Evolutionary conservation across 2,329 filamentous ascomycete species (phyloP).

Genomic region (Pseudocercospora macadamiae): DNA sequence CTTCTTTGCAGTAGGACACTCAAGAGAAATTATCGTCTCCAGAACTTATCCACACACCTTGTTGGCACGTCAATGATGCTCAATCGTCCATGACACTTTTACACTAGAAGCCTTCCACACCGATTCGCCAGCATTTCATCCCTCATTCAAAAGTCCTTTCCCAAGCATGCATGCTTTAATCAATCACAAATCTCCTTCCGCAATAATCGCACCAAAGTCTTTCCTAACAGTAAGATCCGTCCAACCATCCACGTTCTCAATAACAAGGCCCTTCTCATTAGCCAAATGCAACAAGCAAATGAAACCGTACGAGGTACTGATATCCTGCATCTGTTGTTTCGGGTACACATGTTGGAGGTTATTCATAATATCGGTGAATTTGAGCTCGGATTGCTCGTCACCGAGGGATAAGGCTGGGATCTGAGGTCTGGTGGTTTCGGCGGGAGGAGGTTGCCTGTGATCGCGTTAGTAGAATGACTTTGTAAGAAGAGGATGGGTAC

Average conservation of each 20-base stretch:
- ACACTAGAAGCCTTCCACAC: no score
- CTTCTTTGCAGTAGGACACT: no score
- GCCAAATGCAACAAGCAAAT: conserved; percentile 89
- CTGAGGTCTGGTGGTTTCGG: conserved; percentile 17
- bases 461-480: conserved; percentile 1
- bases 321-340: conserved; percentile 83
- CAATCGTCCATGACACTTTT: no score
- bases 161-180: no score
- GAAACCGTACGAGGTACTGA: conserved; percentile 91
- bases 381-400: conserved; percentile 61
- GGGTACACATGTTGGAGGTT: conserved; percentile 83
- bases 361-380: conserved; percentile 92
- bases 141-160: no score
- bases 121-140: no score
- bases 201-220: conserved; percentile 41
- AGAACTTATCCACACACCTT: no score
- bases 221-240: conserved; percentile 53
- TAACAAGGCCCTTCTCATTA: conserved; percentile 86
- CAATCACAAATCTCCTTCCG: conserved; percentile 27
- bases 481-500: not conserved
- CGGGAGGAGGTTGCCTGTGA: conserved; percentile 19
- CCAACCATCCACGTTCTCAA: conserved; percentile 63
- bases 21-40: no score
- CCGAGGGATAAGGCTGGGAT: conserved; percentile 29
- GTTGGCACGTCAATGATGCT: no score